Evolutionary conservation across 306 rosid genomes (phyloP), one percentile per base, ranked within the genome.

Genomic region (Corylus heterophylla): DNA sequence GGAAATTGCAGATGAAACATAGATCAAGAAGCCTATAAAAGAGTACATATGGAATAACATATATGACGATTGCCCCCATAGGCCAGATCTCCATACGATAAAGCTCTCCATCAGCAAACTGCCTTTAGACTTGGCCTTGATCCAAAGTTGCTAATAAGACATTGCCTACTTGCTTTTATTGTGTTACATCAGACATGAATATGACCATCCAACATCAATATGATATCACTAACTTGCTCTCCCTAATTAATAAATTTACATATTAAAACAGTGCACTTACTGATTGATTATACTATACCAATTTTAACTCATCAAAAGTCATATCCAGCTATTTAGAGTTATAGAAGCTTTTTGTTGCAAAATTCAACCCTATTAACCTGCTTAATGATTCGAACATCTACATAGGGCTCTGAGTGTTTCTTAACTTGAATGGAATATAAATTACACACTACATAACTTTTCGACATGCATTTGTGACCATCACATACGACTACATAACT

Each of bases 351-450:
- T 63, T 62, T 61, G 39, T 4, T 12, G 39, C 27, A 25, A 5
- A 27, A 27, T 12, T 61, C 47, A 64, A 64, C 18, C 44, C 16
- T 37, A 35, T 37, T 8, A 58, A 9, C 18, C 17, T 39, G 49
- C 71, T 68, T 68, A 68, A 68, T 68, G 72, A 8, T 37, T 67
- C 8, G 50, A 14, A 67, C 14, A 25, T 39, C 71, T 16, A 67
- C 14, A 14, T n/a, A 22, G 13, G 22, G 71, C 49, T 37, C 50
- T 1, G 16, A 25, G 66, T 14, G 25, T 67, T 68, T 18, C 16
- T 67, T 39, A 18, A 39, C 27, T 67, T 42, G 29, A 42, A 39
- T 18, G 72, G 49, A 67, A 67, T 17, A 75, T 42, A 16, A 55
- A 16, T 17, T 35, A 29, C 44, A 8, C 12, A 50, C 50, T 51